Base-by-base conservation (phyloP, 805 yeast species). In the Metschnikowia kunwiensis region DNA sequence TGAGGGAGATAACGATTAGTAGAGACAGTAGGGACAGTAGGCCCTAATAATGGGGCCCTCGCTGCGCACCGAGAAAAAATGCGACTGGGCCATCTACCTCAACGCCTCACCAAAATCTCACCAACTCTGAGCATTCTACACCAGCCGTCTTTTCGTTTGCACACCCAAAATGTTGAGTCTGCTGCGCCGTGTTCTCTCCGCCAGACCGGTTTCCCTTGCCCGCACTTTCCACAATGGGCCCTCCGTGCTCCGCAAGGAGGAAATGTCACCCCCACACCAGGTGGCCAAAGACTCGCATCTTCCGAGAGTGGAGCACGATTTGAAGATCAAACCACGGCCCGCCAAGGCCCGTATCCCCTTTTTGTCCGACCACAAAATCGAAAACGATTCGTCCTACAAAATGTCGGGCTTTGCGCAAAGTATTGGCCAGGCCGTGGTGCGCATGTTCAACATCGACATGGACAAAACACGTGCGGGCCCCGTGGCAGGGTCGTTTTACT, bases 391-490 rank as follows among this genome's bases (percentile, higher is more conserved):
- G n/a, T 48, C 46, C 24, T 66, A 54, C 45, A 35, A 58, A 32
- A 63, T 68, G 68, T 52, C 70, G 3, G 41, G 46, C 4, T 60
- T 61, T 51, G 54, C 59, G 21, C 70, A 66, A 44, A 46, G 70
- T 0, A 54, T 85, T 24, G 93, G 91, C 47, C 88, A 85, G 56
- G 53, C 73, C 25, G 69, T 82, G 15, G 74, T 84, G 37, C 67
- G 73, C 22, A 27, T 72, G 8, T 80, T 91, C 57, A 71, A 77
- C 45, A 66, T 91, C 40, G 96, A 91, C 60, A 87, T 91, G 94
- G 97, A 91, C 66, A 77, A 77, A 46, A 75, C 89, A 24, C 76
- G 97, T 55, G 84, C 97, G 0, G 97, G 97, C 18, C 88, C 97
- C 1, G 81, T 91, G 46, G 96, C 96, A 5, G 97, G 97, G 7